phyloP scores from a whole-genome alignment of 1,284 basidiomycete species.

The Moniliophthora roreri region DNA sequence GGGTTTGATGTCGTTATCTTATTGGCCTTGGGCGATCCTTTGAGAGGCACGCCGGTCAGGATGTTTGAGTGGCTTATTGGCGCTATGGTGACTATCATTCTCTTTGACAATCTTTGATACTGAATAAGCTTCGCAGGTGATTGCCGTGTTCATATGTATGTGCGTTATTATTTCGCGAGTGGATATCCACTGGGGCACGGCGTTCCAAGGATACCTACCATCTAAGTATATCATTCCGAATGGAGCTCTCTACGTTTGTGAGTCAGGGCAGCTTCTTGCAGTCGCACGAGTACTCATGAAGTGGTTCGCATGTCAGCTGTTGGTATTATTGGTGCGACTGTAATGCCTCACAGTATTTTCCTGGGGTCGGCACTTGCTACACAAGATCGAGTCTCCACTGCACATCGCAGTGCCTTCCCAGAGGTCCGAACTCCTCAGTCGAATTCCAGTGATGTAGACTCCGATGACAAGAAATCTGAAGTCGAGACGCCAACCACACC shows the following conservation, averaged over 20 bases:
- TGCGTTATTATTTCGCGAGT: slow-evolving; percentile 15
- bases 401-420: not conserved
- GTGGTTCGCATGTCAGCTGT: slow-evolving; percentile 6
- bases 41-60: slow-evolving; percentile 57
- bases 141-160: slow-evolving; percentile 59
- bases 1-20: slow-evolving; percentile 83
- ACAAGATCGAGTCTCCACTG: slow-evolving; percentile 7
- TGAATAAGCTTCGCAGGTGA: no score
- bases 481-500: no score
- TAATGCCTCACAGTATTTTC: slow-evolving; percentile 18
- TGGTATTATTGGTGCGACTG: slow-evolving; percentile 16
- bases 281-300: not conserved
- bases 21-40: slow-evolving; percentile 62
- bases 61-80: slow-evolving; percentile 85
- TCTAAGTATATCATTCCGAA: slow-evolving; percentile 17
- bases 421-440: no score
- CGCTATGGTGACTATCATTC: slow-evolving; percentile 67
- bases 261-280: not conserved
- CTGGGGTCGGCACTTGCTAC: slow-evolving; percentile 17
- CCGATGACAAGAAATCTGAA: no score
- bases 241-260: slow-evolving; percentile 13
- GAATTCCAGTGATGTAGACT: no score
- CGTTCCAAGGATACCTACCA: slow-evolving; percentile 16
- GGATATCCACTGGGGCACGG: slow-evolving; percentile 13
- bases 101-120: no score